A percentile compares a stretch with the other conserved stretches of the same genome.
Conservation (phyloP, 768 basidiomycete species). For the Exsudoporus frostii region DNA sequence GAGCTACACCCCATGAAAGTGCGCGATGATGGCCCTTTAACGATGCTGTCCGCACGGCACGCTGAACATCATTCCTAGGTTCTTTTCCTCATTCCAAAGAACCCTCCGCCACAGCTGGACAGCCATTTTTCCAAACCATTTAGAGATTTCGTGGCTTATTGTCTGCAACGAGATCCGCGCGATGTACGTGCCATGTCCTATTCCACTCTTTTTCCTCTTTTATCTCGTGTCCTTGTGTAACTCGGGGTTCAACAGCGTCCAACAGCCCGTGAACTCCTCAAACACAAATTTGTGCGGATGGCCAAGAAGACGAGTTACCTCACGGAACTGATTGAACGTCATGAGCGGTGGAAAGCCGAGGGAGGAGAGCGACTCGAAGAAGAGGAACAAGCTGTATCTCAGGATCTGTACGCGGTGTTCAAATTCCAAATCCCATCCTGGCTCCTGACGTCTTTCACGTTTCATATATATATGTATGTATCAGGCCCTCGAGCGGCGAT, state of each 20-base stretch:
- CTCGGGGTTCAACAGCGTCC: conserved; percentile 61
- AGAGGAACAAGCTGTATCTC: conserved; percentile 56
- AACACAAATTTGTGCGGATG: conserved; percentile 93
- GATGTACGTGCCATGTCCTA: conserved; percentile 52
- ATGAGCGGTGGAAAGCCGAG: conserved; percentile 90
- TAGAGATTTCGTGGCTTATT: conserved; percentile 89
- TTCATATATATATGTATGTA: background rate
- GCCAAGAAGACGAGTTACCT: conserved; percentile 94
- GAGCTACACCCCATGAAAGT: conserved; percentile 99
- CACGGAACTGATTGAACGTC: conserved; percentile 92
- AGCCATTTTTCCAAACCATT: conserved; percentile 90
- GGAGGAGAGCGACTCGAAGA: conserved; percentile 77
- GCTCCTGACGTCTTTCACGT: background rate
- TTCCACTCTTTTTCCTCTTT: background rate
- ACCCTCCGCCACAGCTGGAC: conserved; percentile 88
- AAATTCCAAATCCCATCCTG: background rate
- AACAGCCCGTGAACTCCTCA: conserved; percentile 89
- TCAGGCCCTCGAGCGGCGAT: conserved; percentile 55
- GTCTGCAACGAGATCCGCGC: conserved; percentile 90
- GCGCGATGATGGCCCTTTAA: conserved; percentile 12
- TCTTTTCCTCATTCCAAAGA: conserved; percentile 97
- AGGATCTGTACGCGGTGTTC: conserved; percentile 56
- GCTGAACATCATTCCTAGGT: conserved; percentile 49
- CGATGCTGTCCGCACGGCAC: background rate
- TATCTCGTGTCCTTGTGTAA: conserved; percentile 11